Base-by-base conservation (phyloP, 257 asterid species). In the Scutellaria minor region DNA sequence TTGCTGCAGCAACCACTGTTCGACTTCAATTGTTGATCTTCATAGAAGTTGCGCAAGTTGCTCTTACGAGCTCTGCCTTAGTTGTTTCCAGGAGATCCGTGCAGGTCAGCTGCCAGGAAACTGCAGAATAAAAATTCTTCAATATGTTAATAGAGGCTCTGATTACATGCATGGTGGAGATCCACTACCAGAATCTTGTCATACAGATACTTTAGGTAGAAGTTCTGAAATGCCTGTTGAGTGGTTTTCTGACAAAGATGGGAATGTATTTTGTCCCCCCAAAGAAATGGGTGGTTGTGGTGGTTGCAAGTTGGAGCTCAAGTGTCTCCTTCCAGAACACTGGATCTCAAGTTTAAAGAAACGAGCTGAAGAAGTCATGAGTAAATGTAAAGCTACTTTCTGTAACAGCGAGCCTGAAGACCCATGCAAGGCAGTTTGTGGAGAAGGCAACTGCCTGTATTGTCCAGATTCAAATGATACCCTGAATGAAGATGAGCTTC, bases 21-120 rank as follows among this genome's bases (percentile, higher is more conserved):
- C 93, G 72, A 95, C 99, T 47, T 95, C 99, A 75, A 91, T 95
- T n/a, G 75, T 90, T 31, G 99, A 95, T 87, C 95, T 95, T 78
- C 99, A 95, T 68, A 83, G 96, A 75, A 84, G 97, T 66, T 95
- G 99, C 84, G 89, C 95, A 53, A 78, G 67, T 31, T 95, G 99
- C 86, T 81, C 86, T 11, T 95, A 87, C 18, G 99, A 95, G 85
- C 86, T 95, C 18, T 95, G 99, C 78, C 82, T 95, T 66, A 75
- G 80, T 27, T 94, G 99, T 82, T 85, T 86, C 79, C 72, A 70
- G 58, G 97, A 94, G 83, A 85, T 94, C 45, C 85, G 87, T 35
- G 71, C 71, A 51, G 85, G 89, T 63, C 83, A 68, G 64, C 64
- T 82, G 66, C 84, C 86, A 15, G 88, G 77, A 42, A 75, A 71